phyloP scores from a whole-genome alignment of 176 grass and related monocot species.

The Elymus sibiricus region DNA sequence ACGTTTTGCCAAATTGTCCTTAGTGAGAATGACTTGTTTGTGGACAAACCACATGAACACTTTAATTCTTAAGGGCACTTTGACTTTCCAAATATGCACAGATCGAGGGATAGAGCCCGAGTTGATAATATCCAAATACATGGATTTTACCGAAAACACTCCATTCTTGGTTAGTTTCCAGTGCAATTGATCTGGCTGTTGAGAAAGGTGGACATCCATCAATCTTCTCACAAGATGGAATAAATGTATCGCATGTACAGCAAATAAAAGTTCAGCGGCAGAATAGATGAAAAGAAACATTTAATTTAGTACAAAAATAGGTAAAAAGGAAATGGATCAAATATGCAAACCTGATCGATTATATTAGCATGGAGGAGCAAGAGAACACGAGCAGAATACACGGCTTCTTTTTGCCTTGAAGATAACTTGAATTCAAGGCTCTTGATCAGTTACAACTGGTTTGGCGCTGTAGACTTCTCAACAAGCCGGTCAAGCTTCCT shows the following conservation, averaged over 20 bases:
- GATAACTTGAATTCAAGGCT: conserved; percentile 72
- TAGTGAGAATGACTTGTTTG: no score
- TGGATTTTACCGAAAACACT: no score
- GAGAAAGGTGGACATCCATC: no score
- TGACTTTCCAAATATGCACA: no score
- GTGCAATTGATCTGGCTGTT: no score
- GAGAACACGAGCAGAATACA: conserved; percentile 73
- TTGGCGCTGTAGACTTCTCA: conserved; percentile 55
- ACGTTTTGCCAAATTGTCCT: no score
- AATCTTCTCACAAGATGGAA: no score
- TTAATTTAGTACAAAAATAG: neutral
- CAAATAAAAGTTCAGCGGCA: neutral
- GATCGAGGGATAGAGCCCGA: no score
- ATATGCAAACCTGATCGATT: conserved; percentile 62
- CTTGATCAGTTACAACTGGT: conserved; percentile 63
- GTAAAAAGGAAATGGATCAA: neutral
- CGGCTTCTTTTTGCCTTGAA: conserved; percentile 69
- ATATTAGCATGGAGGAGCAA: conserved; percentile 85
- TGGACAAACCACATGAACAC: no score
- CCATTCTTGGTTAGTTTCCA: no score
- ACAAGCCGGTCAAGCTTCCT: conserved; percentile 71
- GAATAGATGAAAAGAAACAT: neutral
- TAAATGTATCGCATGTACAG: neutral
- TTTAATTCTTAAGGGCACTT: no score
- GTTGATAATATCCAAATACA: no score